Evolutionary conservation across 1,284 basidiomycete species (phyloP).

Genomic region (Ceratobasidium papillatum): DNA sequence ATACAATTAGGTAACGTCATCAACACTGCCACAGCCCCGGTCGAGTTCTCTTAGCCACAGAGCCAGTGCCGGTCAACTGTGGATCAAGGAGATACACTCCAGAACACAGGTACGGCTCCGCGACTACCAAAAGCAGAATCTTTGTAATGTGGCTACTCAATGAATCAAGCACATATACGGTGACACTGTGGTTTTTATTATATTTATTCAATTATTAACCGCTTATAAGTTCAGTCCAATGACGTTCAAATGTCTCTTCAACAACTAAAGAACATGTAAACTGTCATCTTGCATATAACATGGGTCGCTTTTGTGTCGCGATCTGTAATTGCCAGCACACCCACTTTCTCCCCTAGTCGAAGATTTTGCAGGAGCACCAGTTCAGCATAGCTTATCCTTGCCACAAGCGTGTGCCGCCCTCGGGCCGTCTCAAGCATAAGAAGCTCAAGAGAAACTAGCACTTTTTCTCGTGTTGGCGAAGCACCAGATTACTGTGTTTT

Average conservation of each 20-base stretch:
- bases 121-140: neutral
- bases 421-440: constrained; percentile 15
- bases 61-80: neutral
- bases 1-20: constrained; percentile 4
- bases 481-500: no score
- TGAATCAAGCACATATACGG: neutral
- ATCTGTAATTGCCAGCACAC: constrained; percentile 10
- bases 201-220: neutral
- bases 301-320: constrained; percentile 4
- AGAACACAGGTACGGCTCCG: neutral
- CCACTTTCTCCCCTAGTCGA: constrained; percentile 27
- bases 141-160: neutral
- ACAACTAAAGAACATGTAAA: constrained; percentile 30
- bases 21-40: constrained; percentile 5
- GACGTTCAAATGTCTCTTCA: neutral
- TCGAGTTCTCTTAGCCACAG: neutral
- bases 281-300: constrained; percentile 1
- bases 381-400: neutral
- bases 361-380: constrained; percentile 3
- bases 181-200: neutral
- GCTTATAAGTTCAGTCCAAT: neutral
- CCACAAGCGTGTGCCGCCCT: constrained; percentile 5
- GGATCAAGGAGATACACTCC: neutral
- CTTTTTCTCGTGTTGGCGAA: constrained; percentile 7
- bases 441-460: constrained; percentile 3